Conservation (phyloP, 2,329 filamentous ascomycete genomes). For the Sclerotiophoma versabilis region DNA sequence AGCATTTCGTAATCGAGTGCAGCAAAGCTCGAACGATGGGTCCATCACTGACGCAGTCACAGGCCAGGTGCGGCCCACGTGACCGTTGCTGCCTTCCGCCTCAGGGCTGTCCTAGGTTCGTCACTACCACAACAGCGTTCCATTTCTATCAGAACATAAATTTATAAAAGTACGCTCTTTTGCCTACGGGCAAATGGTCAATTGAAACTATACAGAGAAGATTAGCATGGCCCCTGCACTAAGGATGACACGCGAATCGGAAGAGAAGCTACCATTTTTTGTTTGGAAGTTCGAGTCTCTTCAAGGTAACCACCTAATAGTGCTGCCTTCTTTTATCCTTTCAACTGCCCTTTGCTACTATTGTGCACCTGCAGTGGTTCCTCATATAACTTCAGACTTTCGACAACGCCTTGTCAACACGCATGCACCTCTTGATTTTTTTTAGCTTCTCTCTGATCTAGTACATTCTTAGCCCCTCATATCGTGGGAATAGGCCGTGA, state of each 20-base stretch:
- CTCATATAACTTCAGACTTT: too few relatives aligned
- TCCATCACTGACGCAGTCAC: not conserved
- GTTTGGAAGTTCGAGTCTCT: too few relatives aligned
- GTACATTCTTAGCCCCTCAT: too few relatives aligned
- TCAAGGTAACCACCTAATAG: too few relatives aligned
- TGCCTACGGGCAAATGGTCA: slow-evolving; percentile 20
- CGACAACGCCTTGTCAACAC: too few relatives aligned
- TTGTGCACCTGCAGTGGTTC: too few relatives aligned
- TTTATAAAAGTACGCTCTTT: not conserved
- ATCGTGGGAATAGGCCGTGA: too few relatives aligned
- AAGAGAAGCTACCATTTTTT: slow-evolving; percentile 48
- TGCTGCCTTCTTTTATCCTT: too few relatives aligned
- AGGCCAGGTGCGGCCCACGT: not conserved
- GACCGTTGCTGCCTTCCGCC: slow-evolving; percentile 3
- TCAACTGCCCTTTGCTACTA: too few relatives aligned
- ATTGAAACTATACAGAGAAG: slow-evolving; percentile 47
- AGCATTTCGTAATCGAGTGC: not conserved
- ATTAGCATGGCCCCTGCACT: slow-evolving; percentile 69
- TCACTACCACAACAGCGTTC: not conserved
- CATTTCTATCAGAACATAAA: not conserved
- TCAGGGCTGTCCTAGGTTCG: not conserved
- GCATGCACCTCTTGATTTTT: too few relatives aligned
- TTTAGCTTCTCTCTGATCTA: too few relatives aligned
- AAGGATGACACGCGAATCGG: slow-evolving; percentile 78
- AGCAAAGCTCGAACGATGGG: not conserved